These are phyloP conservation scores for Termitomyces heimii DNA, from an alignment of 768 basidiomycete species.

Conservation along the genomic window DNA sequence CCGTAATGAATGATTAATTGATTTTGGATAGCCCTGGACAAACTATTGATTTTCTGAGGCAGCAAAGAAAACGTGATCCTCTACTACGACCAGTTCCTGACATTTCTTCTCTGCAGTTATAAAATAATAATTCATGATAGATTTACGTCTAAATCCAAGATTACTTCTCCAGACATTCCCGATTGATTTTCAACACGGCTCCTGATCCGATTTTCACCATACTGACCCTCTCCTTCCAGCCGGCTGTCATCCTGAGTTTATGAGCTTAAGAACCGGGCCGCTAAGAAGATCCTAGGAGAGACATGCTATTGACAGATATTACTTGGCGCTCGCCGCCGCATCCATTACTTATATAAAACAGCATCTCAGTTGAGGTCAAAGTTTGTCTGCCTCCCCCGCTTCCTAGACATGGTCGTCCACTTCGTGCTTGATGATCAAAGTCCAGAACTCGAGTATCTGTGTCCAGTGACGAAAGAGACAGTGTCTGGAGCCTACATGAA, in stretches of 20 bases:
- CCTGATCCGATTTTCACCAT: neutral
- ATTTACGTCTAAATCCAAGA: neutral
- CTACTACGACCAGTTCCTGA: neutral
- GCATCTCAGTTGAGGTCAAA: neutral
- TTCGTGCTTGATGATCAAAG: slow-evolving; percentile 36
- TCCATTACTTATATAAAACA: neutral
- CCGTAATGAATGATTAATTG: neutral
- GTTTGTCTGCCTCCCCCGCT: neutral
- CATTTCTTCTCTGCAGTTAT: slow-evolving; percentile 4
- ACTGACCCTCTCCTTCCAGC: neutral
- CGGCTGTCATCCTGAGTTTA: neutral
- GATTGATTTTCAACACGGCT: neutral
- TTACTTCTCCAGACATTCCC: neutral
- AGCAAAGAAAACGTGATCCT: neutral
- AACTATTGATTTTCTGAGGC: slow-evolving; percentile 13
- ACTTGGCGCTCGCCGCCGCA: neutral
- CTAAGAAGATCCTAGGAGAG: neutral
- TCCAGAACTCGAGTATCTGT: slow-evolving; percentile 28
- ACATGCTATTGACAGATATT: neutral
- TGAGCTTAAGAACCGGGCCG: neutral
- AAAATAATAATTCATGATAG: neutral
- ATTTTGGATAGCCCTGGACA: slow-evolving; percentile 6
- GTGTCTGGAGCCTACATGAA: slow-evolving; percentile 31
- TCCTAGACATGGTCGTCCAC: slow-evolving; percentile 12
- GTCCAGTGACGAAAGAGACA: slow-evolving; percentile 25